Conservation (phyloP, 1,284 basidiomycete genomes). For the Ustilago esculenta region DNA sequence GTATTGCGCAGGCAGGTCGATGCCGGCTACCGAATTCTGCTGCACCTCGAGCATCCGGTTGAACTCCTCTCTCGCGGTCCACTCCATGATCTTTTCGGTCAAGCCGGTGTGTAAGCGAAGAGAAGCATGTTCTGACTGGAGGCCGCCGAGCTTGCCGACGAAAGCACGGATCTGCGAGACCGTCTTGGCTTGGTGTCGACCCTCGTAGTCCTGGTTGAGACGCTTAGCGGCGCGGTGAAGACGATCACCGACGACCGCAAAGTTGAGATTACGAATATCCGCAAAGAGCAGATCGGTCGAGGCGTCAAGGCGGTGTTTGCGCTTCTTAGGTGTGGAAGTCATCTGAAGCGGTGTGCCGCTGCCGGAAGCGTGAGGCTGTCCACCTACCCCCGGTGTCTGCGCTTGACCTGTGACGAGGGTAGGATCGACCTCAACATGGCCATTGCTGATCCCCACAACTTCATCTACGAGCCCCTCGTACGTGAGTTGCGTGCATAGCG, state of each 20-base stretch:
- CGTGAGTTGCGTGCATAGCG: constrained; percentile 92
- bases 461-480: constrained; percentile 98
- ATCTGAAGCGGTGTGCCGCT: constrained; percentile 48
- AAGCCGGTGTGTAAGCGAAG: constrained; percentile 88
- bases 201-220: constrained; percentile 90
- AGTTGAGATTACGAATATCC: constrained; percentile 90
- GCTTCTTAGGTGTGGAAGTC: constrained; percentile 45
- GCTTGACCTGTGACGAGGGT: constrained; percentile 73
- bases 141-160: constrained; percentile 88
- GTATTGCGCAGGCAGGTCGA: constrained; percentile 52
- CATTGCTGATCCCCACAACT: constrained; percentile 85
- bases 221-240: constrained; percentile 83
- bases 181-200: constrained; percentile 83
- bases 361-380: constrained; percentile 34
- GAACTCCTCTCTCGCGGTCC: constrained; percentile 82
- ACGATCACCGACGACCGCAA: constrained; percentile 86
- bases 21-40: constrained; percentile 85
- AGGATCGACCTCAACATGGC: constrained; percentile 88
- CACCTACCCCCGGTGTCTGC: constrained; percentile 17
- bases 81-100: constrained; percentile 86
- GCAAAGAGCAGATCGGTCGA: constrained; percentile 82
- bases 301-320: constrained; percentile 80
- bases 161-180: constrained; percentile 92
- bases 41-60: constrained; percentile 93
- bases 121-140: constrained; percentile 90